A percentile compares a stretch with the other conserved stretches of the same genome.
These are phyloP conservation scores for Dunaliella primolecta DNA, from an alignment of 139 green algal species.

Conservation along the genomic window DNA sequence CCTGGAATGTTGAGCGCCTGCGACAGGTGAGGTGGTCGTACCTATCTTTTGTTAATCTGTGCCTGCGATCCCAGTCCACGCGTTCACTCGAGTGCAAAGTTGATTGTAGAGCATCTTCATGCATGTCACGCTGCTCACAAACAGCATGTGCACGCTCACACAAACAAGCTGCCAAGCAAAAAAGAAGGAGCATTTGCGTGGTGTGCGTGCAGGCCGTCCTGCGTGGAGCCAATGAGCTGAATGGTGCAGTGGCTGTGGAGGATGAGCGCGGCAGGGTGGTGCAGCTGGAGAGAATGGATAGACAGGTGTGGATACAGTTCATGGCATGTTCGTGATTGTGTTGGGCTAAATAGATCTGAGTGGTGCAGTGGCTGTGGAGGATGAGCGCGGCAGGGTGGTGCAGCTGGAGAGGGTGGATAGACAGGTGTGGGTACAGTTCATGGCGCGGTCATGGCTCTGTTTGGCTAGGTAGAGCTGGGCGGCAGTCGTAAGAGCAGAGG, in stretches of 20 bases:
- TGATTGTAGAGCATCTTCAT: too few species aligned
- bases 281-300: slow-evolving; percentile 47
- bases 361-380: slow-evolving; percentile 90
- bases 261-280: slow-evolving; percentile 76
- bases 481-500: too few species aligned
- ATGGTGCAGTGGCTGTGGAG: slow-evolving; percentile 91
- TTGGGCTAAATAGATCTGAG: slow-evolving; percentile 55
- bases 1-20: slow-evolving; percentile 71
- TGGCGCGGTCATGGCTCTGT: too few species aligned
- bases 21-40: slow-evolving; percentile 9
- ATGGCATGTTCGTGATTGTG: not conserved
- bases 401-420: slow-evolving; percentile 40
- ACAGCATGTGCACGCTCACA: too few species aligned
- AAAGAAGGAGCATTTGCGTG: too few species aligned
- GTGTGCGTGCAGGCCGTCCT: slow-evolving; percentile 65
- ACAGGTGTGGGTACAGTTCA: not conserved
- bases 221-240: slow-evolving; percentile 71
- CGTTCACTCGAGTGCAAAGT: not conserved
- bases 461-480: too few species aligned
- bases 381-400: slow-evolving; percentile 73
- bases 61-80: not conserved
- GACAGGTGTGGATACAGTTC: slow-evolving; percentile 27
- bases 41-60: too few species aligned
- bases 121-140: too few species aligned
- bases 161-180: too few species aligned